Percentiles rank a stretch among this genome's conserved stretches.
These are phyloP conservation scores for Trichosporon faecale DNA, from an alignment of 1,284 basidiomycete genomes.

Conservation along the genomic window DNA sequence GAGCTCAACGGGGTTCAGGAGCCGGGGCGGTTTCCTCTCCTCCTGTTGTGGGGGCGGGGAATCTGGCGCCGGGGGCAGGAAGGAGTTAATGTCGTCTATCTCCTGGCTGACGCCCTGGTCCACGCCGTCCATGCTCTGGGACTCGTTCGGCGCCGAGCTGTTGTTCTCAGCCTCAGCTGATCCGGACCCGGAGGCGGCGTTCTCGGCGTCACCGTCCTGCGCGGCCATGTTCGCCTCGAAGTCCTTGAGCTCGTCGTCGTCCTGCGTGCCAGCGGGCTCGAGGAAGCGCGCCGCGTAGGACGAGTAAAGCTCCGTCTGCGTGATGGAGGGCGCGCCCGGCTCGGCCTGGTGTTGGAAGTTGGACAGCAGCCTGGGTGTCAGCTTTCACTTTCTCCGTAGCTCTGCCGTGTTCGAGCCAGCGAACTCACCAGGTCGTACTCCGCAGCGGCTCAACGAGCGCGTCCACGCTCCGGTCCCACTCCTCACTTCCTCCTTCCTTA, in stretches of 20 bases:
- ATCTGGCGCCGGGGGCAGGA: constrained; percentile 15
- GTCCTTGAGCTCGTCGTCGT: constrained; percentile 9
- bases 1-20: constrained; percentile 46
- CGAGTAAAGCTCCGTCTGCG: constrained; percentile 47
- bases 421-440: constrained; percentile 42
- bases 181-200: background rate
- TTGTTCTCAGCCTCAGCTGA: background rate
- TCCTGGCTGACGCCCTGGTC: background rate
- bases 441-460: constrained; percentile 43
- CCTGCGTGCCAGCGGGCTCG: constrained; percentile 15
- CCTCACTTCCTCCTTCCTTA: constrained; percentile 30
- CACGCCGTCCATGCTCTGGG: background rate
- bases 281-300: constrained; percentile 46
- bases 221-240: background rate
- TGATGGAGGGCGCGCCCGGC: constrained; percentile 23
- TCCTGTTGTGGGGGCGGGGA: background rate
- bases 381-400: background rate
- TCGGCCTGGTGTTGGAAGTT: constrained; percentile 38
- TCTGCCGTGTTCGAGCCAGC: too few relatives aligned
- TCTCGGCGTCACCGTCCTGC: background rate
- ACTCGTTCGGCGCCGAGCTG: background rate
- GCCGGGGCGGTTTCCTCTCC: constrained; percentile 17
- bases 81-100: constrained; percentile 28
- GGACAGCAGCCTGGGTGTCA: constrained; percentile 36
- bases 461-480: constrained; percentile 38